These are phyloP conservation scores for Annona squamosa DNA, from an alignment of 164 flowering plant genomes.

Conservation along the genomic window DNA sequence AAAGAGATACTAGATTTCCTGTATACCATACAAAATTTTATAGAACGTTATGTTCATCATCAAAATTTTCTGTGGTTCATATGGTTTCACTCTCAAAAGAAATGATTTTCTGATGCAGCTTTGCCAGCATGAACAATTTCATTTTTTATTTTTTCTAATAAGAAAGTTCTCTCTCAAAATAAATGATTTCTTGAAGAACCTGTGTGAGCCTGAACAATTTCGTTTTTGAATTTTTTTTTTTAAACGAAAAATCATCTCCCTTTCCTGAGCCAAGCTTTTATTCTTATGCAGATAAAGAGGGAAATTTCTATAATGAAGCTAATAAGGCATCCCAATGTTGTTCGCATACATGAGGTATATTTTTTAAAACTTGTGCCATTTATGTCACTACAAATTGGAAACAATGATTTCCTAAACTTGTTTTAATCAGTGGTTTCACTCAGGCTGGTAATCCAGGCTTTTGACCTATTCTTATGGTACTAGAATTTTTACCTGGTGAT, in stretches of 20 bases:
- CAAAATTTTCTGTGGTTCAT: not conserved
- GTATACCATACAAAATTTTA: not conserved
- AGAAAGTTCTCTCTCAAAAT: not conserved
- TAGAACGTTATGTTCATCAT: not conserved
- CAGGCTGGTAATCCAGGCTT: not conserved
- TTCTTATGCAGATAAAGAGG: constrained; percentile 51
- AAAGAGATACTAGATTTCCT: not conserved
- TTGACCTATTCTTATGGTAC: not conserved
- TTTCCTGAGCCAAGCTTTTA: not conserved
- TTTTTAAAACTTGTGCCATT: not conserved
- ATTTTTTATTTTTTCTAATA: not conserved
- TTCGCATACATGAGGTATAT: constrained; percentile 67
- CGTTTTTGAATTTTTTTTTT: not conserved
- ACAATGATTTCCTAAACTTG: not conserved
- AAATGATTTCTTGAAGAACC: not conserved
- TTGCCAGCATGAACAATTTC: not conserved
- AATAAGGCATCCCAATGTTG: constrained; percentile 90
- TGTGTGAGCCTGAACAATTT: not conserved
- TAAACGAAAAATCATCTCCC: too few relatives aligned
- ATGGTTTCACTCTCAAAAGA: not conserved
- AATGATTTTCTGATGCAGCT: not conserved
- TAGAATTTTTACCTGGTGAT: not conserved
- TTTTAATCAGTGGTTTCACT: not conserved
- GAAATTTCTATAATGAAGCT: constrained; percentile 88
- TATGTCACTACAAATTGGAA: not conserved